Evolutionary conservation across 345 rosid genomes (phyloP).

Genomic region (Hibiscus tridactylites): DNA sequence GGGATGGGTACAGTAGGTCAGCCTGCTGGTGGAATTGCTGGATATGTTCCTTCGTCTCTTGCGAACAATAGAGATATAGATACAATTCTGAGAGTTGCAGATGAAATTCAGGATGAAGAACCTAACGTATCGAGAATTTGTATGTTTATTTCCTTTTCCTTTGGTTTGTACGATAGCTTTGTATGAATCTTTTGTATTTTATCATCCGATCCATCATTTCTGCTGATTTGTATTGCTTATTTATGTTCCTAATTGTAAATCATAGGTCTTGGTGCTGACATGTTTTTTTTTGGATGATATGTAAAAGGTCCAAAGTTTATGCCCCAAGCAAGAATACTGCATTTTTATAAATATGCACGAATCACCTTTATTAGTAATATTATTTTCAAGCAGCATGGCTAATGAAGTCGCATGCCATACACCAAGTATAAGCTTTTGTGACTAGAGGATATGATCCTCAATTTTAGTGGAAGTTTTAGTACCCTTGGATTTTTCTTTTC

Average conservation of each 20-base stretch:
- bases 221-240: not conserved
- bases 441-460: not conserved
- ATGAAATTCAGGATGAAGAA: conserved; percentile 92
- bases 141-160: conserved; percentile 22
- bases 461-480: not conserved
- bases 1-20: conserved; percentile 42
- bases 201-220: not conserved
- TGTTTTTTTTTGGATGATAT: not conserved
- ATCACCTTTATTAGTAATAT: not conserved
- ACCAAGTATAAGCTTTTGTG: not conserved
- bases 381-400: not conserved
- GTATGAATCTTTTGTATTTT: not conserved
- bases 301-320: not conserved
- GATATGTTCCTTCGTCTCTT: conserved; percentile 81
- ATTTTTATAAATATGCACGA: not conserved
- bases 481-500: not conserved
- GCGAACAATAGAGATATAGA: conserved; percentile 77
- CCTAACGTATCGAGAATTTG: conserved; percentile 78
- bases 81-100: conserved; percentile 85
- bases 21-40: conserved; percentile 63
- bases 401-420: not conserved
- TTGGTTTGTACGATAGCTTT: not conserved
- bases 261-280: not conserved
- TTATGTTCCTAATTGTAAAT: not conserved
- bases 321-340: not conserved